Conservation (phyloP, 2,329 filamentous ascomycete species). For the Chrysosphaeria jannelii region DNA sequence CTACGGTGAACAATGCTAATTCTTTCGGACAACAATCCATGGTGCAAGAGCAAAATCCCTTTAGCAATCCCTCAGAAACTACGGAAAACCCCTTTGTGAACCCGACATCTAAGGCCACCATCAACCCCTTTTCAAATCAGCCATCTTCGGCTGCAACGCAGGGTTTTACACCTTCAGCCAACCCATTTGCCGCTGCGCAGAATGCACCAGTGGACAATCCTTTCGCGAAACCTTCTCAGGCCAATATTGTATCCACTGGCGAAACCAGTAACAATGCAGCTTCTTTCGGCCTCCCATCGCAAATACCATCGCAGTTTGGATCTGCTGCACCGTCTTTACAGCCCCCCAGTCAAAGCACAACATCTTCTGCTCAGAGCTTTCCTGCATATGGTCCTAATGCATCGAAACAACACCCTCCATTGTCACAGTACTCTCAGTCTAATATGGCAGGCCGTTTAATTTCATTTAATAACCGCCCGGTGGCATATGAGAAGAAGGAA, state of each 20-base stretch:
- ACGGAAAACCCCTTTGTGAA: too few species aligned
- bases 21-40: neutral
- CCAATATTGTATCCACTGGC: neutral
- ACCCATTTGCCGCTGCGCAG: neutral
- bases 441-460: slow-evolving; percentile 6
- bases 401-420: slow-evolving; percentile 9
- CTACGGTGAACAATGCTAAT: neutral
- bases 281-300: slow-evolving; percentile 2
- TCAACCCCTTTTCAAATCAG: slow-evolving; percentile 2
- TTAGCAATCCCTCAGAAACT: too few species aligned
- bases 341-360: neutral
- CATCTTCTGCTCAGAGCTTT: too few species aligned
- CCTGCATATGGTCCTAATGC: slow-evolving; percentile 1
- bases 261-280: too few species aligned
- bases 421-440: slow-evolving; percentile 7
- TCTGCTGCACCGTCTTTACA: neutral
- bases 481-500: slow-evolving; percentile 10
- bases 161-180: slow-evolving; percentile 1
- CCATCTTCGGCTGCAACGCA: slow-evolving; percentile 1
- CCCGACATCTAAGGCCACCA: too few species aligned
- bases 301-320: slow-evolving; percentile 2
- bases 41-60: too few species aligned
- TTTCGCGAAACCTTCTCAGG: too few species aligned
- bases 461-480: slow-evolving; percentile 8
- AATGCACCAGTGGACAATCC: slow-evolving; percentile 1